Percentiles rank a stretch among this genome's conserved stretches.
Conservation (phyloP, 441 rosid genomes). For the Bruguiera hainesii region DNA sequence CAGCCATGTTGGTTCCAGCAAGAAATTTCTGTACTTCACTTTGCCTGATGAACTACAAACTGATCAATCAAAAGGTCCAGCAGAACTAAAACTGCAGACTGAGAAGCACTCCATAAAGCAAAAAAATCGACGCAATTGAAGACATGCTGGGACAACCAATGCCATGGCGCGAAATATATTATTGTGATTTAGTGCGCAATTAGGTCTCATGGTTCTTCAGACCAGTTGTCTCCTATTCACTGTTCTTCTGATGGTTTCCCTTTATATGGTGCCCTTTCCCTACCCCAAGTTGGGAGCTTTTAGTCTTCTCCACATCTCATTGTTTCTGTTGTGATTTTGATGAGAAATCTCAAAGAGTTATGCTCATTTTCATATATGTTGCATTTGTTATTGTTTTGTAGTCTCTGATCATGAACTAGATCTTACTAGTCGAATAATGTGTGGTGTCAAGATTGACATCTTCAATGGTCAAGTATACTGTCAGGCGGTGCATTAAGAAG, state of each 20-base stretch:
- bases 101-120: constrained; percentile 25
- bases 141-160: not conserved
- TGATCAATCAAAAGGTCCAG: constrained; percentile 21
- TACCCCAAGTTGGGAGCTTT: not conserved
- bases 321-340: not conserved
- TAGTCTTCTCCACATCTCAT: not conserved
- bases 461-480: too few species aligned
- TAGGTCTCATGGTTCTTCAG: constrained; percentile 3
- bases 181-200: constrained; percentile 4
- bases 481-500: too few species aligned
- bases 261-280: not conserved
- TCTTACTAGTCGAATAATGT: too few species aligned
- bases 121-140: constrained; percentile 34
- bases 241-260: not conserved
- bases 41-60: constrained; percentile 65
- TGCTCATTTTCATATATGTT: too few species aligned
- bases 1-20: constrained; percentile 66
- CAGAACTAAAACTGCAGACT: constrained; percentile 24
- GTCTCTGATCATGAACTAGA: too few species aligned
- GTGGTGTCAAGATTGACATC: too few species aligned
- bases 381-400: too few species aligned
- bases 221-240: not conserved
- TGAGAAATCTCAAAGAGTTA: too few species aligned
- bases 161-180: not conserved
- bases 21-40: constrained; percentile 66